Percentiles rank a stretch among this genome's conserved stretches.
These are phyloP conservation scores for Mollisia scopiformis DNA, from an alignment of 2,329 filamentous ascomycete genomes.

Conservation along the genomic window DNA sequence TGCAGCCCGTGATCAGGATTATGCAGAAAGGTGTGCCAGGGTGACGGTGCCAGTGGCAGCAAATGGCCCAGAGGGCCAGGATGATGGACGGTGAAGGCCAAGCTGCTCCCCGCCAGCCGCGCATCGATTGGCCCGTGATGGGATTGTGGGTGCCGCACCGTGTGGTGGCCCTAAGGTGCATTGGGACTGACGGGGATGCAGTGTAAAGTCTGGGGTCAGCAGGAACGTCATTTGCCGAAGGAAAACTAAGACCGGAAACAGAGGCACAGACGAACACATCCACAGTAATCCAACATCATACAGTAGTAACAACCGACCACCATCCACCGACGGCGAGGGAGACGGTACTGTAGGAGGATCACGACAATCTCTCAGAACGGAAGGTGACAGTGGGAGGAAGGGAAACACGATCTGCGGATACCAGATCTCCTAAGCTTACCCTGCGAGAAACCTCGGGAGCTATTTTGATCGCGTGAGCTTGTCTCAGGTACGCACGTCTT, in stretches of 20 bases:
- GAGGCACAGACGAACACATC: no score
- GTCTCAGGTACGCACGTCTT: neutral
- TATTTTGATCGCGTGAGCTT: conserved; percentile 12
- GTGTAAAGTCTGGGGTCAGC: neutral
- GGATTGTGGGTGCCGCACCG: no score
- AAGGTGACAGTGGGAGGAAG: neutral
- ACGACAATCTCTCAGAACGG: neutral
- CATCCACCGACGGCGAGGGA: conserved; percentile 18
- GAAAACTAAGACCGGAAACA: neutral
- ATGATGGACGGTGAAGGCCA: no score
- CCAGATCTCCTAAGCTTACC: neutral
- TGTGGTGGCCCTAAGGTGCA: no score
- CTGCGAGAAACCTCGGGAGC: no score
- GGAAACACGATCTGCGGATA: neutral
- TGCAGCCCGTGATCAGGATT: no score
- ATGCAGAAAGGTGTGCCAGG: no score
- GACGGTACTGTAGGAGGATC: no score
- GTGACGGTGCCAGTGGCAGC: no score
- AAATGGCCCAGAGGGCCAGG: no score
- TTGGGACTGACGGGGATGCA: neutral
- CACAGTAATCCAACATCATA: neutral
- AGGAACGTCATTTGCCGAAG: neutral
- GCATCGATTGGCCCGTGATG: no score
- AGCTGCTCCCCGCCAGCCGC: no score
- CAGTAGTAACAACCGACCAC: conserved; percentile 4